Evolutionary conservation across 129 eudicot genomes (phyloP), one percentile per base, ranked within the genome.

Genomic region (Centaurea solstitialis): DNA sequence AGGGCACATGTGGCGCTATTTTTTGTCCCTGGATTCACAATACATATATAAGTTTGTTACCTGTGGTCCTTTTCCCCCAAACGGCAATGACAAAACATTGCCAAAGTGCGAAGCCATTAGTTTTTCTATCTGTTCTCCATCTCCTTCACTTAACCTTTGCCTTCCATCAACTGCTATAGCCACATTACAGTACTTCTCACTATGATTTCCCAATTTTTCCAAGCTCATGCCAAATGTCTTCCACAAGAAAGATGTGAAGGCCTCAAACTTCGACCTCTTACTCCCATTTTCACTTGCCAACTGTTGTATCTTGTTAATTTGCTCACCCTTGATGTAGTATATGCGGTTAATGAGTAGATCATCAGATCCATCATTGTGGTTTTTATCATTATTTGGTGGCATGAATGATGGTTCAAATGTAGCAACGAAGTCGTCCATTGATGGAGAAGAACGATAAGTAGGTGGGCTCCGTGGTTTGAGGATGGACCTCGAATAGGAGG

Each of bases 21-120:
- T 5, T 33, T 33, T 33, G 37, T 33, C 37, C 37, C 5, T 33
- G 37, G 37, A 33, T 33, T 33, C 37, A 33, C 37, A 33, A 33
- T 4, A 33, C 5, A 5, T 33, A 0, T 33, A 33, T 33, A 33
- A 33, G 37, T 33, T 33, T 33, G 45, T 17, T 70, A 78, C 82
- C 76, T 79, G 68, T 47, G 70, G 5, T 76, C 15, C 72, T 76
- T 45, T 77, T 41, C 81, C 72, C 39, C 89, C 90, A 20, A 62
- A 91, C 2, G 96, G 90, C 35, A 91, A 78, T 0, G 93, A 85
- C 13, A 91, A 18, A 45, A 87, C 89, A 39, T 91, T 91, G 11
- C 91, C 96, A 57, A 87, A 88, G 64, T 91, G 88, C 0, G 85
- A 21, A 13, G 64, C 67, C 68, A 86, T 40, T 12, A 41, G n/a